phyloP scores from a whole-genome alignment of 148 eudicot species.

The Cornus controversa region DNA sequence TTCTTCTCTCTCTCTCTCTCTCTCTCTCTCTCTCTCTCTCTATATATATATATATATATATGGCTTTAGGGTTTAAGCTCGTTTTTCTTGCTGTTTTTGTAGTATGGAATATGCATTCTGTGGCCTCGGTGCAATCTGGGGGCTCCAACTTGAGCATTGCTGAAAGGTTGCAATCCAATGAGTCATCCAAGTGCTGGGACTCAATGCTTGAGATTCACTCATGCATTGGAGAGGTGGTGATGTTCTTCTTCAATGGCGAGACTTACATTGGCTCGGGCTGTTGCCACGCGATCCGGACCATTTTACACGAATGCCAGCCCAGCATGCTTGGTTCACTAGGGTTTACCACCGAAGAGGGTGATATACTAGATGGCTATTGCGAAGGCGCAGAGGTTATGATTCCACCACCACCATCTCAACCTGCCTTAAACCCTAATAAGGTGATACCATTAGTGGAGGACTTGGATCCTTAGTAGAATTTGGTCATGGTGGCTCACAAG shows the following conservation, averaged over 20 bases:
- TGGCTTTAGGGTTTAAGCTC: neutral
- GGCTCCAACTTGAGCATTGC: neutral
- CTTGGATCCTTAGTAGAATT: neutral
- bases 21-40: neutral
- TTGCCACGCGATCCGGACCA: neutral
- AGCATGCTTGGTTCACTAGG: neutral
- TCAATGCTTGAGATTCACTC: neutral
- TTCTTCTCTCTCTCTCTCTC: too few species aligned
- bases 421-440: too few species aligned
- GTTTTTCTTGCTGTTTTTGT: neutral
- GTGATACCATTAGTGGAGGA: neutral
- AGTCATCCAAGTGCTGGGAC: neutral
- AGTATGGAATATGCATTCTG: neutral
- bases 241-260: constrained; percentile 11
- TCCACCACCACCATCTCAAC: neutral
- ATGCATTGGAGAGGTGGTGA: constrained; percentile 3
- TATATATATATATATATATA: neutral
- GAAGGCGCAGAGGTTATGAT: neutral
- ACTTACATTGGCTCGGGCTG: neutral
- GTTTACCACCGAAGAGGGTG: neutral
- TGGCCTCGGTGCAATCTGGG: neutral
- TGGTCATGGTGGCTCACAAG: neutral
- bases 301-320: neutral
- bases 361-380: neutral
- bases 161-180: neutral